Percentiles rank a stretch among this genome's conserved stretches.
These are phyloP conservation scores for Singerocomus rubriflavus DNA, from an alignment of 1,284 basidiomycete species.

Conservation along the genomic window DNA sequence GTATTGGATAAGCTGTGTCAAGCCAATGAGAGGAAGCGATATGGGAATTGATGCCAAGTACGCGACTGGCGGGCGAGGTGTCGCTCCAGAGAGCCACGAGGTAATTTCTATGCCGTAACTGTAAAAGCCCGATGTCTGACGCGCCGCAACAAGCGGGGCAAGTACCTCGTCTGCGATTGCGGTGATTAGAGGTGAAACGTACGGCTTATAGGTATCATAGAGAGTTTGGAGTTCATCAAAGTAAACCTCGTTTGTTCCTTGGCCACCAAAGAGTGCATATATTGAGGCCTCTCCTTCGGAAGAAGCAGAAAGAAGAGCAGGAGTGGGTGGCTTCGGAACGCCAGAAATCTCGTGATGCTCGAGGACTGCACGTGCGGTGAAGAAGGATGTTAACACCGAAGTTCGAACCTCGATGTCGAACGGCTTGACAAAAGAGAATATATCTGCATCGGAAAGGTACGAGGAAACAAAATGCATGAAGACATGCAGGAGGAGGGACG, in stretches of 20 bases:
- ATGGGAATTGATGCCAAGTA: slow-evolving; percentile 96
- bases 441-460: slow-evolving; percentile 72
- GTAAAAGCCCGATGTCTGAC: slow-evolving; percentile 69
- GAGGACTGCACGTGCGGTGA: slow-evolving; percentile 71
- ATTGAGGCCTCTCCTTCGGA: slow-evolving; percentile 72
- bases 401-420: slow-evolving; percentile 79
- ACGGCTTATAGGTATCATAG: slow-evolving; percentile 88
- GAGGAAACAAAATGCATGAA: slow-evolving; percentile 77
- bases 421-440: slow-evolving; percentile 76
- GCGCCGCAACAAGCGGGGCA: slow-evolving; percentile 66
- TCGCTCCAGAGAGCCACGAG: slow-evolving; percentile 78
- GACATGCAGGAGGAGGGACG: slow-evolving; percentile 68
- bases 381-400: slow-evolving; percentile 79
- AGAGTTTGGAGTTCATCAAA: slow-evolving; percentile 93
- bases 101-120: slow-evolving; percentile 78
- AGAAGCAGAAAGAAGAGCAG: slow-evolving; percentile 76
- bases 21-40: slow-evolving; percentile 92
- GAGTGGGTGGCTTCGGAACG: slow-evolving; percentile 64
- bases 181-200: slow-evolving; percentile 71
- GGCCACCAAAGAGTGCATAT: slow-evolving; percentile 97
- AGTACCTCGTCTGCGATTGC: slow-evolving; percentile 69
- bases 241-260: slow-evolving; percentile 98
- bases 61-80: slow-evolving; percentile 71
- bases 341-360: slow-evolving; percentile 56
- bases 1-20: slow-evolving; percentile 95